These are phyloP conservation scores for Penicillium griseofulvum DNA, from an alignment of 2,329 filamentous ascomycete species.

Conservation along the genomic window DNA sequence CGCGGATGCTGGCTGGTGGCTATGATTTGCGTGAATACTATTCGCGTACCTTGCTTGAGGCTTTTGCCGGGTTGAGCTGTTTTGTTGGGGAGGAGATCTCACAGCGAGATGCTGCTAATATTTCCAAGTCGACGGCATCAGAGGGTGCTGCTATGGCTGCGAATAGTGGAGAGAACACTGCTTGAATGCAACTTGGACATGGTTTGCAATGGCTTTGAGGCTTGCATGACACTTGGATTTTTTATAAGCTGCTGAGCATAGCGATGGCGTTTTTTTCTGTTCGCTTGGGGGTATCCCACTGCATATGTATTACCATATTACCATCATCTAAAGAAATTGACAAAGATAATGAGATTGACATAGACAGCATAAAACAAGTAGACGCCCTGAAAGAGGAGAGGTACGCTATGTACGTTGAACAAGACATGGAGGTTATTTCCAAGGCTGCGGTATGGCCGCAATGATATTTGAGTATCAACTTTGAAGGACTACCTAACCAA, in stretches of 20 bases:
- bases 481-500: conserved; percentile 7
- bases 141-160: conserved; percentile 32
- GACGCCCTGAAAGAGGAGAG: not conserved
- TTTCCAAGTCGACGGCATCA: conserved; percentile 26
- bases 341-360: not conserved
- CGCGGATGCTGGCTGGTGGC: conserved; percentile 70
- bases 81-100: conserved; percentile 74
- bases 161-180: not conserved
- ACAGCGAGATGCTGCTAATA: conserved; percentile 26
- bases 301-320: not conserved
- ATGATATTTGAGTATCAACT: conserved; percentile 7
- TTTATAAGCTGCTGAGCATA: not conserved
- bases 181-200: not conserved
- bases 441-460: not conserved
- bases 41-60: conserved; percentile 75
- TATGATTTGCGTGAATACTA: conserved; percentile 83
- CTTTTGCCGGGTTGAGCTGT: conserved; percentile 83
- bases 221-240: not conserved
- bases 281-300: not conserved
- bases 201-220: not conserved
- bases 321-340: not conserved
- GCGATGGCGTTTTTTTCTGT: conserved; percentile 7
- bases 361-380: not conserved
- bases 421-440: not conserved
- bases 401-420: not conserved